Conservation (phyloP, 441 rosid genomes). For the Pelargonium australe region DNA sequence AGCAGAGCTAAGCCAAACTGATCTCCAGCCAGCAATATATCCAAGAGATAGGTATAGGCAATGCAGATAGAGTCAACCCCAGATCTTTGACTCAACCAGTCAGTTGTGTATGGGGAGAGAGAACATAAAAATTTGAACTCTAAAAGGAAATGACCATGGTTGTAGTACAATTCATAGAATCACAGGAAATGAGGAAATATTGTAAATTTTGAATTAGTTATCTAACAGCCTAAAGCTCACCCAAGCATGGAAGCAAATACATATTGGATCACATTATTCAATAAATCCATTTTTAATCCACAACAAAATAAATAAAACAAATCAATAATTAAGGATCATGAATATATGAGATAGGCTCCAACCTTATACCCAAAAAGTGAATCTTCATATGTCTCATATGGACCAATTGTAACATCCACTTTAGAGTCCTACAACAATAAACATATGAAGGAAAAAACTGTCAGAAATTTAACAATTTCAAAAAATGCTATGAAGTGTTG, state of each 20-base stretch:
- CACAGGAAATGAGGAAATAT: neutral
- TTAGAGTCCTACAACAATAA: slow-evolving; percentile 56
- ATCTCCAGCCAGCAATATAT: neutral
- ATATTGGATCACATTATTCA: neutral
- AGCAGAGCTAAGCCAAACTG: neutral
- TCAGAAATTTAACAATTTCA: neutral
- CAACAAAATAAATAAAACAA: neutral
- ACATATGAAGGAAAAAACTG: neutral
- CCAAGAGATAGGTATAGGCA: neutral
- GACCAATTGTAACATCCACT: slow-evolving; percentile 90
- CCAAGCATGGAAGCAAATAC: neutral
- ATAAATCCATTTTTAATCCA: neutral
- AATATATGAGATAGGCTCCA: slow-evolving; percentile 10
- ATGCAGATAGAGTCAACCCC: slow-evolving; percentile 1
- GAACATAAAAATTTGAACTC: neutral
- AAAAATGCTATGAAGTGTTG: slow-evolving; percentile 2
- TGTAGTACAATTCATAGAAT: neutral
- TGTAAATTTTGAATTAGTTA: neutral
- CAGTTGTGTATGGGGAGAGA: neutral
- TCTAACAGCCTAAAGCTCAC: slow-evolving; percentile 1
- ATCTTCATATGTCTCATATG: slow-evolving; percentile 93
- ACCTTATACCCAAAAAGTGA: slow-evolving; percentile 86
- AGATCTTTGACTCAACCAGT: neutral
- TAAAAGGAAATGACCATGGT: neutral
- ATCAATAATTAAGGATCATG: slow-evolving; percentile 5